phyloP scores from a whole-genome alignment of 2,329 filamentous ascomycete genomes.

The Balansia obtecta region DNA sequence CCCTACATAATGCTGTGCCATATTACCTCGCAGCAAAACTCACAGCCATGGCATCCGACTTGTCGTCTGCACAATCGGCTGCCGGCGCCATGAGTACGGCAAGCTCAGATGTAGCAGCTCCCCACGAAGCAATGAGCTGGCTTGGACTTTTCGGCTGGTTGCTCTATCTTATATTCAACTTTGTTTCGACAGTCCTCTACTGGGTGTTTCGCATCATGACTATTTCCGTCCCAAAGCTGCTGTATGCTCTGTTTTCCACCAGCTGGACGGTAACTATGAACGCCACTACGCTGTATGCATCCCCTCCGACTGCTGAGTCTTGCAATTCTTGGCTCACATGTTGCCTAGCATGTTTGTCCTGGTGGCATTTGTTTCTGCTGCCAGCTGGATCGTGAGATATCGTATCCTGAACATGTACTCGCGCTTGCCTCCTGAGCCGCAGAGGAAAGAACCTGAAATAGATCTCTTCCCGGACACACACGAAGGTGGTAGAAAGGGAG shows the following conservation, averaged over 20 bases:
- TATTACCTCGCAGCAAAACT: slow-evolving; percentile 15
- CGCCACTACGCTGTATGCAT: slow-evolving; percentile 74
- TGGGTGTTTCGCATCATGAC: slow-evolving; percentile 77
- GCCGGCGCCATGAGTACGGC: slow-evolving; percentile 25
- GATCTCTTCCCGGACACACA: slow-evolving; percentile 91
- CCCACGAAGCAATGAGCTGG: slow-evolving; percentile 37
- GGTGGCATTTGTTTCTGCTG: slow-evolving; percentile 63
- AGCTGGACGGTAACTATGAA: slow-evolving; percentile 98
- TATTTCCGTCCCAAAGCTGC: slow-evolving; percentile 76
- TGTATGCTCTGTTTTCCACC: slow-evolving; percentile 83
- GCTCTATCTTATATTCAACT: slow-evolving; percentile 41
- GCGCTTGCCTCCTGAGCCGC: slow-evolving; percentile 81
- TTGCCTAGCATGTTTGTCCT: slow-evolving; percentile 58
- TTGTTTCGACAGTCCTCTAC: slow-evolving; percentile 51
- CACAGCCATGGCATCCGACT: slow-evolving; percentile 28
- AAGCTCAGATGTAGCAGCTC: slow-evolving; percentile 19
- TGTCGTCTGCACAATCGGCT: slow-evolving; percentile 20
- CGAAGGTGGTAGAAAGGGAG: slow-evolving; percentile 79
- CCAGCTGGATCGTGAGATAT: slow-evolving; percentile 91
- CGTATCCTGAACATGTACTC: slow-evolving; percentile 96
- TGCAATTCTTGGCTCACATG: slow-evolving; percentile 8
- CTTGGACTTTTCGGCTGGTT: slow-evolving; percentile 43
- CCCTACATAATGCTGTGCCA: slow-evolving; percentile 25
- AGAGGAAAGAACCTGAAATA: slow-evolving; percentile 89
- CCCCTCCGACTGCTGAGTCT: neutral